Conservation (phyloP, 208 protist species). For the Porcisia deanei region DNA sequence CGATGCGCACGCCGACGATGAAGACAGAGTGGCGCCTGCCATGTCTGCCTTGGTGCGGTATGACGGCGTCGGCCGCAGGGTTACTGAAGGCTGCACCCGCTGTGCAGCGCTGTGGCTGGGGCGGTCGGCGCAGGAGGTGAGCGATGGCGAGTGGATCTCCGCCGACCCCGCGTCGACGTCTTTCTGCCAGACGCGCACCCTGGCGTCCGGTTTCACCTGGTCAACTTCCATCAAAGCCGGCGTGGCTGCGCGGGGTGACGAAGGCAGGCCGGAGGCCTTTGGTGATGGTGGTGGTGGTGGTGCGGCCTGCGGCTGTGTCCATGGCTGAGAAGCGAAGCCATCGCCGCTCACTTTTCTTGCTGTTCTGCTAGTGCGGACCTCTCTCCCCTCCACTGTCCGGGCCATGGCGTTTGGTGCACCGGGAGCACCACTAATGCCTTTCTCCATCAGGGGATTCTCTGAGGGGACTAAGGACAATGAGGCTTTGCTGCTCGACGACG, state of each 20-base stretch:
- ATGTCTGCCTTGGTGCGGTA: background rate
- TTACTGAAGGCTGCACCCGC: background rate
- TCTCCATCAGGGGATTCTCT: background rate
- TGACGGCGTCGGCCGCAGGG: background rate
- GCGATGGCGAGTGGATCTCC: background rate
- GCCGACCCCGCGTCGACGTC: background rate
- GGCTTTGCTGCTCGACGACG: background rate
- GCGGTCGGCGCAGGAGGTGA: background rate
- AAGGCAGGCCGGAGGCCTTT: background rate
- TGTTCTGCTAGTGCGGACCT: background rate
- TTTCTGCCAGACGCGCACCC: constrained; percentile 9
- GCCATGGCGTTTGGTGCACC: background rate
- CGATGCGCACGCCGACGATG: background rate
- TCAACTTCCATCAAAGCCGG: background rate
- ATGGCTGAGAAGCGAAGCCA: background rate
- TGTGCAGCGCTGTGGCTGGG: background rate
- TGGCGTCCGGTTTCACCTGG: background rate
- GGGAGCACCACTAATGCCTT: background rate
- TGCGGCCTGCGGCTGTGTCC: background rate
- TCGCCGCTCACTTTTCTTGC: too few relatives aligned
- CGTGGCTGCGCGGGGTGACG: background rate
- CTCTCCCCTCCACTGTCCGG: too few relatives aligned
- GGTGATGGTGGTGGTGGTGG: background rate
- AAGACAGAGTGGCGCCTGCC: background rate
- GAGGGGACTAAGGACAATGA: background rate